Evolutionary conservation across 2,329 filamentous ascomycete genomes (phyloP).

Genomic region (Ilyonectria robusta): DNA sequence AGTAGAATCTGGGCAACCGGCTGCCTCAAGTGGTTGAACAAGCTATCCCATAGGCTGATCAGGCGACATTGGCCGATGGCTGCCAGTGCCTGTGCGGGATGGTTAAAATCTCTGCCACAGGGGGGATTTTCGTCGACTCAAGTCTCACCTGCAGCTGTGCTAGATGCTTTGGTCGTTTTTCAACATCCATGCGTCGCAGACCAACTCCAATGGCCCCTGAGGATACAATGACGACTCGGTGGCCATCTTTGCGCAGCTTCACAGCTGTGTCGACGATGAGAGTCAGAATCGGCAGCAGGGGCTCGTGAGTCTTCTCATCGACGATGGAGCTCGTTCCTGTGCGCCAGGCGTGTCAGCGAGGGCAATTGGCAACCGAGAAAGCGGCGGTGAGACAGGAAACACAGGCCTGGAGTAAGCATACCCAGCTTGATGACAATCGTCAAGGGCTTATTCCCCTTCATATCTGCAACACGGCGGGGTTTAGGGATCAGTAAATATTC

Average conservation of each 20-base stretch:
- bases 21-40: constrained; percentile 90
- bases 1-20: constrained; percentile 95
- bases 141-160: constrained; percentile 81
- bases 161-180: constrained; percentile 89
- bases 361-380: constrained; percentile 33
- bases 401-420: constrained; percentile 57
- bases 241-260: constrained; percentile 88
- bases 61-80: constrained; percentile 96
- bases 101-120: constrained; percentile 30
- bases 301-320: constrained; percentile 94
- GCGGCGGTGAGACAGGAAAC: constrained; percentile 12
- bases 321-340: constrained; percentile 98
- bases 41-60: constrained; percentile 94
- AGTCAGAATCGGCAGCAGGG: constrained; percentile 89
- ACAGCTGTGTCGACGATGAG: constrained; percentile 96
- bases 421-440: constrained; percentile 88
- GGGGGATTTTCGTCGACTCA: constrained; percentile 1
- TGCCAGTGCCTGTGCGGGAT: constrained; percentile 77
- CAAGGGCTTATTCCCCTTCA: constrained; percentile 71
- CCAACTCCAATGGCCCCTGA: constrained; percentile 97
- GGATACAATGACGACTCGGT: constrained; percentile 95
- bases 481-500: constrained; percentile 66
- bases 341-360: constrained; percentile 39
- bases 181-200: constrained; percentile 88
- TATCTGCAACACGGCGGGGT: constrained; percentile 59